Evolutionary conservation across 768 basidiomycete genomes (phyloP).

Genomic region (Pleurotus cornucopiae): DNA sequence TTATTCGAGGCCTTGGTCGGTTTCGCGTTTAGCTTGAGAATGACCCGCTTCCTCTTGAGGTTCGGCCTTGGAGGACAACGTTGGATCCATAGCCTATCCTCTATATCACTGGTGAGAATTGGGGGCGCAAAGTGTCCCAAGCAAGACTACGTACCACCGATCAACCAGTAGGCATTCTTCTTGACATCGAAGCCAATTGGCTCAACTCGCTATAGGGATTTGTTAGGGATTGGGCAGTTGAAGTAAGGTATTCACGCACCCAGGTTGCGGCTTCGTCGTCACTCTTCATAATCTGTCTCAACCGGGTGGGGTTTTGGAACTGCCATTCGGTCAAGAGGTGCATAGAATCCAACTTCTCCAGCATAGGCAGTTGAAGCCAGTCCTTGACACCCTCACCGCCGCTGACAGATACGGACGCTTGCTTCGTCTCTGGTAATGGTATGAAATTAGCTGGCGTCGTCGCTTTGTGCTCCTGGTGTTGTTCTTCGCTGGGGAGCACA

Average conservation of each 20-base stretch:
- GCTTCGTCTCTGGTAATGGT: conserved; percentile 14
- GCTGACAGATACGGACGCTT: conserved; percentile 13
- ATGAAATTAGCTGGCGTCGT: background rate
- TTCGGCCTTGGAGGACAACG: conserved; percentile 54
- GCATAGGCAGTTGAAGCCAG: conserved; percentile 71
- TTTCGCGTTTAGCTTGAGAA: conserved; percentile 11
- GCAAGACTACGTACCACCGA: conserved; percentile 54
- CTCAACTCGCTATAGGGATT: conserved; percentile 60
- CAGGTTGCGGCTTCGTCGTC: conserved; percentile 77
- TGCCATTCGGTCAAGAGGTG: conserved; percentile 81
- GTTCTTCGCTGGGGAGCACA: background rate
- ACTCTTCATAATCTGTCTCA: conserved; percentile 70
- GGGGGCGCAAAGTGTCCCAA: background rate
- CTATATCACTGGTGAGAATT: conserved; percentile 28
- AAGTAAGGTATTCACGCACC: conserved; percentile 29
- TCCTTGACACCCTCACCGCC: conserved; percentile 38
- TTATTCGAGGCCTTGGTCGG: conserved; percentile 14
- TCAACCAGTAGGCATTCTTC: conserved; percentile 80
- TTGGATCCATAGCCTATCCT: conserved; percentile 84
- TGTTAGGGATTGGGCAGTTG: conserved; percentile 4
- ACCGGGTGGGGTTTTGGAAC: conserved; percentile 70
- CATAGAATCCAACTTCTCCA: conserved; percentile 70
- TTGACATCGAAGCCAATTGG: conserved; percentile 82
- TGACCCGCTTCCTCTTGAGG: conserved; percentile 30
- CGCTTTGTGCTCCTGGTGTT: background rate